phyloP scores from a whole-genome alignment of 2,329 filamentous ascomycete species.

The Penicillium sp. region DNA sequence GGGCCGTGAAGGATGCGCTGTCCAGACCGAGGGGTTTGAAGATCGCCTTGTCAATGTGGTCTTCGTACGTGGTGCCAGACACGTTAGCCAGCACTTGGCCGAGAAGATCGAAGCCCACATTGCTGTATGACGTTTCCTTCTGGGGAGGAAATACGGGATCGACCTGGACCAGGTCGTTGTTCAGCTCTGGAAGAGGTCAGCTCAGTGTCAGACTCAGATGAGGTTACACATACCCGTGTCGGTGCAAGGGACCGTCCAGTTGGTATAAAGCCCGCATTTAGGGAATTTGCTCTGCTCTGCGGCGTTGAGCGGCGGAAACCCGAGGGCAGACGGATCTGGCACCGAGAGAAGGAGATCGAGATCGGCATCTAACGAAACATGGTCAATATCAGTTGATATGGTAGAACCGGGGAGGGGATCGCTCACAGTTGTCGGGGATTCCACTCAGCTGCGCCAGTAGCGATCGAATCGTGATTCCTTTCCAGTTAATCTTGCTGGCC shows the following conservation, averaged over 20 bases:
- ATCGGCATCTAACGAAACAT: not conserved
- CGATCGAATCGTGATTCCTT: constrained; percentile 26
- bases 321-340: constrained; percentile 4
- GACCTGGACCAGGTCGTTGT: not conserved
- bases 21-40: constrained; percentile 18
- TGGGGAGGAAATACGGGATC: constrained; percentile 24
- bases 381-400: not conserved
- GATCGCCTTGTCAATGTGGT: constrained; percentile 22
- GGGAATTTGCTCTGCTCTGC: not conserved
- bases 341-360: constrained; percentile 4
- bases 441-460: constrained; percentile 28
- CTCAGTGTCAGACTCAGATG: not conserved
- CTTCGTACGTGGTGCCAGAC: constrained; percentile 23
- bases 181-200: not conserved
- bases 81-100: constrained; percentile 28
- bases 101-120: constrained; percentile 29
- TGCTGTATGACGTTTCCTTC: constrained; percentile 27
- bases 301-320: not conserved
- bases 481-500: constrained; percentile 21
- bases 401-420: not conserved
- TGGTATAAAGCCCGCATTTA: constrained; percentile 7
- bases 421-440: constrained; percentile 26
- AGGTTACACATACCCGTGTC: constrained; percentile 3
- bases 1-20: constrained; percentile 14
- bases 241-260: constrained; percentile 9